Conservation (phyloP, 2,329 filamentous ascomycete genomes). For the Cladophialophora immunda region DNA sequence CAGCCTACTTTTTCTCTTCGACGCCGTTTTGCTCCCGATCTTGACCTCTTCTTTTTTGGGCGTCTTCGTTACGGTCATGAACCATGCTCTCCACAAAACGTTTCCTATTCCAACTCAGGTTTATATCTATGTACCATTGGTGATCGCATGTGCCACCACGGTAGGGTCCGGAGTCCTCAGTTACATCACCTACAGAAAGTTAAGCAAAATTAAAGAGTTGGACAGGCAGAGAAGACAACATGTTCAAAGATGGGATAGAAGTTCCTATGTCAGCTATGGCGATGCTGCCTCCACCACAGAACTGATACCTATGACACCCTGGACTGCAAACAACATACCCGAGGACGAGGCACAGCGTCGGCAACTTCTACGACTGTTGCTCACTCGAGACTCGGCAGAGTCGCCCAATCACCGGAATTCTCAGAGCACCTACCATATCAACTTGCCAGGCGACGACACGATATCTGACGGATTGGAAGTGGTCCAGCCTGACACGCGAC, state of each 20-base stretch:
- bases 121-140: slow-evolving; percentile 39
- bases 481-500: slow-evolving; percentile 19
- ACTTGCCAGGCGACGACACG: slow-evolving; percentile 37
- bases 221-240: slow-evolving; percentile 35
- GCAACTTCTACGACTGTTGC: slow-evolving; percentile 48
- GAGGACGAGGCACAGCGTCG: slow-evolving; percentile 53
- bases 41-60: slow-evolving; percentile 38
- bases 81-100: slow-evolving; percentile 34
- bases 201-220: slow-evolving; percentile 35
- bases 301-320: slow-evolving; percentile 27
- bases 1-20: slow-evolving; percentile 37
- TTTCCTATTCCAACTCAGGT: slow-evolving; percentile 26
- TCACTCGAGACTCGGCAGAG: slow-evolving; percentile 43
- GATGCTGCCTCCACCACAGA: slow-evolving; percentile 34
- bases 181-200: slow-evolving; percentile 34
- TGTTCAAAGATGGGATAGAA: slow-evolving; percentile 27
- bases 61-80: slow-evolving; percentile 39
- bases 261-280: slow-evolving; percentile 29
- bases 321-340: slow-evolving; percentile 27
- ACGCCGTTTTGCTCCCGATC: slow-evolving; percentile 38
- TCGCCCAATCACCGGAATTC: slow-evolving; percentile 42
- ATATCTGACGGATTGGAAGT: slow-evolving; percentile 23
- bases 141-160: slow-evolving; percentile 32
- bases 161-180: slow-evolving; percentile 29
- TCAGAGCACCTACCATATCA: slow-evolving; percentile 44